Conservation (phyloP, 306 rosid genomes). For the Lagenaria siceraria region DNA sequence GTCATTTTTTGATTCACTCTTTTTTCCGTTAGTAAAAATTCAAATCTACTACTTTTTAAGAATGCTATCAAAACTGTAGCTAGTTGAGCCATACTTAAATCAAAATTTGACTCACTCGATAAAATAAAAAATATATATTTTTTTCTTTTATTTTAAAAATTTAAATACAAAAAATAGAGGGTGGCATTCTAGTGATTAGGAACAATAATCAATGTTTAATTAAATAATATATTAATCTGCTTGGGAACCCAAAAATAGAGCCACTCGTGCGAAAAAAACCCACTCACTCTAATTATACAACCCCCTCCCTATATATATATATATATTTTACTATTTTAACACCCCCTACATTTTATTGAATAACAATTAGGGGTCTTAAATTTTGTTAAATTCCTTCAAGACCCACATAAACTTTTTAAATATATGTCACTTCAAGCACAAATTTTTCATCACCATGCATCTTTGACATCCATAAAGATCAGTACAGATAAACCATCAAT, state of each 20-base stretch:
- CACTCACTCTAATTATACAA: constrained; percentile 27
- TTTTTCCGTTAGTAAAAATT: too few relatives aligned
- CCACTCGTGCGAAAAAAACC: constrained; percentile 67
- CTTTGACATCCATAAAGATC: background rate
- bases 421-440: background rate
- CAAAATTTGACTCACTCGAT: too few relatives aligned
- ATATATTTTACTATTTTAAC: too few relatives aligned
- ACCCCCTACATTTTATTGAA: background rate
- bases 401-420: background rate
- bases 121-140: too few relatives aligned
- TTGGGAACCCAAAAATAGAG: constrained; percentile 27
- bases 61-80: too few relatives aligned
- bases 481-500: too few relatives aligned
- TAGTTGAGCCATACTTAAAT: too few relatives aligned
- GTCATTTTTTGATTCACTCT: too few relatives aligned
- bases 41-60: too few relatives aligned
- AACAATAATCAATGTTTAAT: constrained; percentile 2
- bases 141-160: too few relatives aligned
- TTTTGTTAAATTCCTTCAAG: background rate
- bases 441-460: background rate
- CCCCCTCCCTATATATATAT: too few relatives aligned
- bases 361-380: background rate
- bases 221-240: constrained; percentile 20
- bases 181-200: constrained; percentile 12
- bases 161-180: background rate